Evolutionary conservation across 345 rosid species (phyloP).

Genomic region (Triadica sebifera): DNA sequence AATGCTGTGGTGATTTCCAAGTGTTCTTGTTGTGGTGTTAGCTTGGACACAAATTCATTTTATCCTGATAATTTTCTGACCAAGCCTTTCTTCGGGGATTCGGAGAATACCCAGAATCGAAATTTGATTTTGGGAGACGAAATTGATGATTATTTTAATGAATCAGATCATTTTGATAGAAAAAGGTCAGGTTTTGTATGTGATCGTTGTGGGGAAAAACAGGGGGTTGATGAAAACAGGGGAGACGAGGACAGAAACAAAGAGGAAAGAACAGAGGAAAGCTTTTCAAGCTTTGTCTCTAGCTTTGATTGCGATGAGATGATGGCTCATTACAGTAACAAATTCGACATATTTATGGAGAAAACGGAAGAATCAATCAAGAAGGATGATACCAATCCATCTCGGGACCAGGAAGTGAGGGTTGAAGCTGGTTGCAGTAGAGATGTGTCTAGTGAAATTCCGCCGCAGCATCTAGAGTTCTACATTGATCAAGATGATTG

Average conservation of each 20-base stretch:
- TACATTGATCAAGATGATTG: conserved; percentile 69
- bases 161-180: conserved; percentile 29
- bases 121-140: conserved; percentile 31
- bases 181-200: conserved; percentile 33
- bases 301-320: conserved; percentile 42
- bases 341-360: conserved; percentile 35
- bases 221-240: conserved; percentile 32
- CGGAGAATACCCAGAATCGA: conserved; percentile 31
- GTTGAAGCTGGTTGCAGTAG: conserved; percentile 24
- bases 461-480: conserved; percentile 61
- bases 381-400: conserved; percentile 23
- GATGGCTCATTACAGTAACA: conserved; percentile 31
- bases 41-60: conserved; percentile 32
- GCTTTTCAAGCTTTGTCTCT: conserved; percentile 44
- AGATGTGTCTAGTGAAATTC: conserved; percentile 25
- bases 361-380: conserved; percentile 25
- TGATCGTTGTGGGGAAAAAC: conserved; percentile 27
- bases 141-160: conserved; percentile 27
- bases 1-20: conserved; percentile 31
- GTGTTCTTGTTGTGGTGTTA: conserved; percentile 56
- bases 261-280: conserved; percentile 31
- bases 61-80: conserved; percentile 30
- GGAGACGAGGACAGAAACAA: conserved; percentile 18
- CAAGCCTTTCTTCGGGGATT: conserved; percentile 43
- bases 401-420: conserved; percentile 15